These are phyloP conservation scores for Yarrowia sp. DNA, from an alignment of 805 yeast genomes.

Conservation along the genomic window DNA sequence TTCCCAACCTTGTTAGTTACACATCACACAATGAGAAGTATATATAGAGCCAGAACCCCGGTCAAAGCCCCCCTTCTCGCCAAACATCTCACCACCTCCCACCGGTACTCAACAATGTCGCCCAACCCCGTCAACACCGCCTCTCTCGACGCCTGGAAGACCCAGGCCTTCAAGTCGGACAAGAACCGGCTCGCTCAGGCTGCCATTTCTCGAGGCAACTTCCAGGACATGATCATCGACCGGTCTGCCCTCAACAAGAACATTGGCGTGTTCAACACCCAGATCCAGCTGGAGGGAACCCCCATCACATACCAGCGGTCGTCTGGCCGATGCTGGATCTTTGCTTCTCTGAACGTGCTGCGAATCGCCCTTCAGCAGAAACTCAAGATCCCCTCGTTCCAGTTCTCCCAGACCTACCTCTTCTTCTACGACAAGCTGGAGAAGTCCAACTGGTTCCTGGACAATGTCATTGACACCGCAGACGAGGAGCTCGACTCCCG, in stretches of 20 bases:
- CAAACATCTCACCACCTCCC: conserved; percentile 1
- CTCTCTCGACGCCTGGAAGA: conserved; percentile 56
- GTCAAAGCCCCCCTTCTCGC: not conserved
- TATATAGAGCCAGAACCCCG: conserved; percentile 22
- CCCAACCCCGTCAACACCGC: conserved; percentile 51
- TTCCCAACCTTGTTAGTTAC: conserved; percentile 25
- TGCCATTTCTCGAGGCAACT: conserved; percentile 59
- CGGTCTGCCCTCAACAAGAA: conserved; percentile 40
- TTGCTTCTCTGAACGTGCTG: conserved; percentile 79
- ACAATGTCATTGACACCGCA: conserved; percentile 74
- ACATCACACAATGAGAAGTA: conserved; percentile 23
- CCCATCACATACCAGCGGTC: conserved; percentile 77
- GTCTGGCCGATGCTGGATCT: conserved; percentile 89
- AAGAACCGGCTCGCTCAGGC: conserved; percentile 62
- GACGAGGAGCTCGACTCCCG: conserved; percentile 73
- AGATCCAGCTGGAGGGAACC: conserved; percentile 59
- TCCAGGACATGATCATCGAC: conserved; percentile 52
- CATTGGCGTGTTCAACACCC: conserved; percentile 53
- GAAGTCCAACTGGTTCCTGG: conserved; percentile 80
- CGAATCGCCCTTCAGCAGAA: conserved; percentile 67
- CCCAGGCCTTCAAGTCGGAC: conserved; percentile 55
- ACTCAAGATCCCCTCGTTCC: conserved; percentile 70
- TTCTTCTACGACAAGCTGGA: conserved; percentile 88
- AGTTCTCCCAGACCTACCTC: conserved; percentile 77
- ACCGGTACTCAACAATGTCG: conserved; percentile 24